phyloP scores from a whole-genome alignment of 2,329 filamentous ascomycete genomes.

The Aspergillus terreus region DNA sequence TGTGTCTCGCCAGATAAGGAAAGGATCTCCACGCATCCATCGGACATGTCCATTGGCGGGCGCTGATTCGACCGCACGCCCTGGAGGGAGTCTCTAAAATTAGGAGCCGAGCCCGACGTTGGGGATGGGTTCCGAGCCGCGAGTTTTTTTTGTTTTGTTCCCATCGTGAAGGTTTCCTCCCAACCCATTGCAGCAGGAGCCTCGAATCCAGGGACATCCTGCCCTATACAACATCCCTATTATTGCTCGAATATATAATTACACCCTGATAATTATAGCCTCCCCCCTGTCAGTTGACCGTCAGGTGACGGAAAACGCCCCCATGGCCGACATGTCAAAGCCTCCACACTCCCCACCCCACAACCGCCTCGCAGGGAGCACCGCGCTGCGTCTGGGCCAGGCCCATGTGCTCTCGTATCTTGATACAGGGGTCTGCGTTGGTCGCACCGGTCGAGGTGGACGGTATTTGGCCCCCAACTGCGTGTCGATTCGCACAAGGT shows the following conservation, averaged over 20 bases:
- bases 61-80: not conserved
- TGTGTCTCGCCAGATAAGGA: not conserved
- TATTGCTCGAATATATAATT: too few relatives aligned
- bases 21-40: constrained; percentile 6
- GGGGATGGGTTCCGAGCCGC: too few relatives aligned
- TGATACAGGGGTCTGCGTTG: not conserved
- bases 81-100: constrained; percentile 4
- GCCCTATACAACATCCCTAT: too few relatives aligned
- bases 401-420: not conserved
- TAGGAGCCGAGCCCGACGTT: constrained; percentile 1
- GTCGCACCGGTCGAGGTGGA: not conserved
- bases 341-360: not conserved
- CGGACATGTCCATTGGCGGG: not conserved
- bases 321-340: not conserved
- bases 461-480: constrained; percentile 1
- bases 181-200: too few relatives aligned
- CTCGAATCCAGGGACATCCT: too few relatives aligned
- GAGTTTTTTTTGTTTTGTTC: too few relatives aligned
- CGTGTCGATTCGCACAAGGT: not conserved
- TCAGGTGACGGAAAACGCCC: not conserved
- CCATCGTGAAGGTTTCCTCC: too few relatives aligned
- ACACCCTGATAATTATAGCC: too few relatives aligned
- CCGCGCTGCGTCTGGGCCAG: not conserved
- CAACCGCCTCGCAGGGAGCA: not conserved
- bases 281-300: too few relatives aligned